phyloP scores from a whole-genome alignment of 2,329 filamentous ascomycete species.

The Aspergillus spinulosporus region DNA sequence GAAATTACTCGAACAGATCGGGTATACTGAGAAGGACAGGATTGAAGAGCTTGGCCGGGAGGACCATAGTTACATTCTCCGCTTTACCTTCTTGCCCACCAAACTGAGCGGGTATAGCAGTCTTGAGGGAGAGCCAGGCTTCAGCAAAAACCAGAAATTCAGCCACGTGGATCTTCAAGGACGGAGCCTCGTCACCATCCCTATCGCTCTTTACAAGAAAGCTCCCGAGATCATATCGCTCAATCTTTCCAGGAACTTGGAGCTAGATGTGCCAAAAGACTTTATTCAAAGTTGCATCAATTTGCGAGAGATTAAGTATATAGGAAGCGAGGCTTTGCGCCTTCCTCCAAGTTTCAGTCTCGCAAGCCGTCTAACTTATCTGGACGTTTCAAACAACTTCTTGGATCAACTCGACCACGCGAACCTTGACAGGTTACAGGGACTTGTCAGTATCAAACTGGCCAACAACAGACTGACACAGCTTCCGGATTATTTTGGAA shows the following conservation, averaged over 20 bases:
- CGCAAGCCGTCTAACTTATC: conserved; percentile 76
- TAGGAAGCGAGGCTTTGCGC: conserved; percentile 86
- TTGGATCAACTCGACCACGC: conserved; percentile 84
- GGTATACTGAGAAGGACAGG: conserved; percentile 81
- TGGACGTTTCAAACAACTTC: conserved; percentile 94
- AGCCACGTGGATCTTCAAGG: conserved; percentile 91
- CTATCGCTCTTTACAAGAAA: conserved; percentile 89
- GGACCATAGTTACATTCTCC: conserved; percentile 94
- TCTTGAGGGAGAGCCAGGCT: conserved; percentile 73
- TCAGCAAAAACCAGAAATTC: conserved; percentile 82
- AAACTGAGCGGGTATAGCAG: conserved; percentile 77
- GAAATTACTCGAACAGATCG: conserved; percentile 82
- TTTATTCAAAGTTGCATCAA: conserved; percentile 93
- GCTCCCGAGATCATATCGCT: conserved; percentile 90
- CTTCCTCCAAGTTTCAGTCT: conserved; percentile 81
- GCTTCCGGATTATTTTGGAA: conserved; percentile 78
- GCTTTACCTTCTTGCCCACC: conserved; percentile 90
- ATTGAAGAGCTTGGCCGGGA: conserved; percentile 93
- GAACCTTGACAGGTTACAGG: conserved; percentile 71
- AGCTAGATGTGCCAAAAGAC: conserved; percentile 88
- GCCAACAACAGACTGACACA: conserved; percentile 86
- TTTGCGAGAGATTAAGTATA: conserved; percentile 91
- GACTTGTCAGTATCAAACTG: conserved; percentile 83
- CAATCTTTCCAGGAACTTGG: conserved; percentile 89
- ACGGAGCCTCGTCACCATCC: conserved; percentile 89